These are phyloP conservation scores for Stevia rebaudiana DNA, from an alignment of 140 eudicot genomes.

Conservation along the genomic window DNA sequence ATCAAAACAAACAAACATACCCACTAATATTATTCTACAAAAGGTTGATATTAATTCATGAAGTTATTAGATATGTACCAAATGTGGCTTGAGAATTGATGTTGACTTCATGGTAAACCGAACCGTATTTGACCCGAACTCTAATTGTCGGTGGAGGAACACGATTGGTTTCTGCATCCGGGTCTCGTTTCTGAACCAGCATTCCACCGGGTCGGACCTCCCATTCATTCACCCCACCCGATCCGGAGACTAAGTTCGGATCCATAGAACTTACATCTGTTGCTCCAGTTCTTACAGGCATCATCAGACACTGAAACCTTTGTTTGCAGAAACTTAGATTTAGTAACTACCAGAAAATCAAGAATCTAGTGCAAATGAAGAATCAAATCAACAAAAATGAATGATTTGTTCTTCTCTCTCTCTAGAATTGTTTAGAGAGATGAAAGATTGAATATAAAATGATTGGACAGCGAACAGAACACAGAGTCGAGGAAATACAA, in stretches of 20 bases:
- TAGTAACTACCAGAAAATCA: background rate
- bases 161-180: constrained; percentile 46
- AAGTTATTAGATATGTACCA: constrained; percentile 28
- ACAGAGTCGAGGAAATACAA: constrained; percentile 17
- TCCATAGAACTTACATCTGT: constrained; percentile 27
- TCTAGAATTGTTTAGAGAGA: constrained; percentile 15
- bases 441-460: constrained; percentile 24
- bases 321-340: background rate
- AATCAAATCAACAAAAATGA: background rate
- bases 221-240: constrained; percentile 45
- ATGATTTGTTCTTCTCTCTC: constrained; percentile 12
- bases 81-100: constrained; percentile 52
- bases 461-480: constrained; percentile 46
- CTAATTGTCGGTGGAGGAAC: constrained; percentile 69
- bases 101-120: constrained; percentile 59
- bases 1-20: too few species aligned
- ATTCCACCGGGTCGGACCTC: constrained; percentile 90
- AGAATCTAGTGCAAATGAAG: background rate
- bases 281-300: constrained; percentile 51
- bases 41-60: too few species aligned
- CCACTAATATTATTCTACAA: too few species aligned
- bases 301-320: constrained; percentile 5
- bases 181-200: constrained; percentile 76
- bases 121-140: constrained; percentile 79
- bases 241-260: constrained; percentile 4